A percentile compares a stretch with the other conserved stretches of the same genome.
phyloP scores from a whole-genome alignment of 116 monocot species.

The Cymodocea nodosa region DNA sequence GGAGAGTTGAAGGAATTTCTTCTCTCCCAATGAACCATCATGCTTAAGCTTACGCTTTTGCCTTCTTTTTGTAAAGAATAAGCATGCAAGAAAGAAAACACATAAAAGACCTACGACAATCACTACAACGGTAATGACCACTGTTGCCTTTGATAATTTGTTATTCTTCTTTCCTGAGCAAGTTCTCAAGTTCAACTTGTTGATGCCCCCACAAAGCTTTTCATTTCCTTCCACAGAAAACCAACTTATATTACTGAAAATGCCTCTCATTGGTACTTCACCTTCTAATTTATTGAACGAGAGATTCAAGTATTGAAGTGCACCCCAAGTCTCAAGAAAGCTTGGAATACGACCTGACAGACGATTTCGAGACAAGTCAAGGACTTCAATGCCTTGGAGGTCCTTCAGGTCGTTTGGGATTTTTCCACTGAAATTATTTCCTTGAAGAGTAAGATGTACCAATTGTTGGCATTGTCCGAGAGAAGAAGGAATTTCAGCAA shows the following conservation, averaged over 20 bases:
- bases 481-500: slow-evolving; percentile 17
- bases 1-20: neutral
- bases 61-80: too few relatives aligned
- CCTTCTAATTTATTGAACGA: slow-evolving; percentile 45
- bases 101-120: too few relatives aligned
- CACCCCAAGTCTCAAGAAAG: slow-evolving; percentile 3
- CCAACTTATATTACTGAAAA: slow-evolving; percentile 29
- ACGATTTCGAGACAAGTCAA: slow-evolving; percentile 36
- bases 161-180: slow-evolving; percentile 2
- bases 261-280: slow-evolving; percentile 24
- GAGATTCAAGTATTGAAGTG: slow-evolving; percentile 20
- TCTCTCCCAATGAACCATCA: neutral
- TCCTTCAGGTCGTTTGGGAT: slow-evolving; percentile 16
- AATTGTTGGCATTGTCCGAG: slow-evolving; percentile 14
- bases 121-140: too few relatives aligned
- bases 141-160: neutral
- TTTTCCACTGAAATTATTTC: slow-evolving; percentile 27
- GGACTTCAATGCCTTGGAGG: slow-evolving; percentile 12
- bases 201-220: slow-evolving; percentile 25
- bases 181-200: slow-evolving; percentile 15
- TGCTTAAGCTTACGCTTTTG: too few relatives aligned
- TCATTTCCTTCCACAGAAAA: slow-evolving; percentile 25
- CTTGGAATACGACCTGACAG: slow-evolving; percentile 33
- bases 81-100: too few relatives aligned
- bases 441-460: slow-evolving; percentile 12